Conservation (phyloP, 306 rosid genomes). For the Pterocarpus macrocarpus region DNA sequence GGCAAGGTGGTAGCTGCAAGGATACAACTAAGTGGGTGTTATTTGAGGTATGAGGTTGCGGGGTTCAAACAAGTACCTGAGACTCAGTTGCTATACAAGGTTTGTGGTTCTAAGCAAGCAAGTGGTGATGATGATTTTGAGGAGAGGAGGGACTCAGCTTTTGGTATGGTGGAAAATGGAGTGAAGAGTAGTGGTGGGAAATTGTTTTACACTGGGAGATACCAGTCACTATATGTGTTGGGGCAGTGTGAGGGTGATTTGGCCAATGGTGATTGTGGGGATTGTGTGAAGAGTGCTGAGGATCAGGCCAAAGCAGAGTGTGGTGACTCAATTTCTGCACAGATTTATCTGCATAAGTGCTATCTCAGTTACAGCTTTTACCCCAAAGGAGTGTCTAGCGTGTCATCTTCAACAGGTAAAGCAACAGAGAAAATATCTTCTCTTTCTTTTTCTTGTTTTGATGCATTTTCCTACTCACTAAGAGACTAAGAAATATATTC, state of each 20-base stretch:
- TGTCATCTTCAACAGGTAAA: constrained; percentile 64
- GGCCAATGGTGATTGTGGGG: constrained; percentile 65
- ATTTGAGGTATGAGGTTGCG: constrained; percentile 63
- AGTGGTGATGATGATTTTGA: constrained; percentile 51
- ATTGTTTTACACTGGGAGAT: constrained; percentile 67
- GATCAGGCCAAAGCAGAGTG: constrained; percentile 62
- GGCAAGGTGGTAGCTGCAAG: constrained; percentile 64
- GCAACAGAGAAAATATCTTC: neutral
- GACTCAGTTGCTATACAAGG: constrained; percentile 64
- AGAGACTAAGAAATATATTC: too few relatives aligned
- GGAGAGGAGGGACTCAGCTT: constrained; percentile 62
- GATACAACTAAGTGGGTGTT: constrained; percentile 73
- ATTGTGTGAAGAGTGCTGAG: constrained; percentile 72
- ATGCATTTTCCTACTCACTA: neutral
- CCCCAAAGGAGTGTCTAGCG: constrained; percentile 60
- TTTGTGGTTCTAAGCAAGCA: constrained; percentile 57
- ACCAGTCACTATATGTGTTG: constrained; percentile 65
- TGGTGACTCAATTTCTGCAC: constrained; percentile 64
- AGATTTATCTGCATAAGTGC: constrained; percentile 76
- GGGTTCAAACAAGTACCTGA: constrained; percentile 70
- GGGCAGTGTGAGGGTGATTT: constrained; percentile 90
- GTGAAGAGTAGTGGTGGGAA: constrained; percentile 59
- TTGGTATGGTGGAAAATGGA: constrained; percentile 63
- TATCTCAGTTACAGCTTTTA: constrained; percentile 72
- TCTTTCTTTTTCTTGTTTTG: neutral